A percentile compares a stretch with the other conserved stretches of the same genome.
Conservation (phyloP, 2,329 filamentous ascomycete species). For the Pestalotiopsis sp. region DNA sequence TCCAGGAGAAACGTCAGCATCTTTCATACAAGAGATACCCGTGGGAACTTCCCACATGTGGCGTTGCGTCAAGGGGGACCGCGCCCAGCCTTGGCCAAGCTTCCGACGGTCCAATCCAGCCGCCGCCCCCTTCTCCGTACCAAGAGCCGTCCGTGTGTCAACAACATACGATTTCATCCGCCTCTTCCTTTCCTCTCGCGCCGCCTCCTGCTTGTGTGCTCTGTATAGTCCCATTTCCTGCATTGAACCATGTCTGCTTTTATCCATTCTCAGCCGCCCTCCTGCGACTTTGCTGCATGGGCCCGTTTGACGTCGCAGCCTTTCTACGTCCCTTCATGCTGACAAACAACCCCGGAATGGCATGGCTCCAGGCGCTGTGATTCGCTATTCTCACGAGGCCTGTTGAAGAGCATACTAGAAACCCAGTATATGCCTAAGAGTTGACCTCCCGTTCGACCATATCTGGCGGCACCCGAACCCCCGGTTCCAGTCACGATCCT, state of each 20-base stretch:
- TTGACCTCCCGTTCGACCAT: background rate
- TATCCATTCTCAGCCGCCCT: background rate
- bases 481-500: background rate
- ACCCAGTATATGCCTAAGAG: background rate
- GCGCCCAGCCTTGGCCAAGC: constrained; percentile 9
- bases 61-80: background rate
- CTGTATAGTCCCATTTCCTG: background rate
- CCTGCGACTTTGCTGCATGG: background rate
- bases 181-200: background rate
- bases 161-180: constrained; percentile 4
- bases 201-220: background rate
- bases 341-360: background rate
- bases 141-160: constrained; percentile 3
- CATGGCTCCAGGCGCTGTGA: background rate
- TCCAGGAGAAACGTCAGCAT: background rate
- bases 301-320: background rate
- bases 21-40: background rate
- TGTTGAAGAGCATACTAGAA: background rate
- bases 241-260: background rate
- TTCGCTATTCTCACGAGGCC: background rate
- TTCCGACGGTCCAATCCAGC: background rate
- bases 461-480: background rate
- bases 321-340: background rate
- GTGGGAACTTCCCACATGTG: background rate
- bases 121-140: background rate